Evolutionary conservation across 2,329 filamentous ascomycete genomes (phyloP).

Genomic region (Westerdykella aurantiaca): DNA sequence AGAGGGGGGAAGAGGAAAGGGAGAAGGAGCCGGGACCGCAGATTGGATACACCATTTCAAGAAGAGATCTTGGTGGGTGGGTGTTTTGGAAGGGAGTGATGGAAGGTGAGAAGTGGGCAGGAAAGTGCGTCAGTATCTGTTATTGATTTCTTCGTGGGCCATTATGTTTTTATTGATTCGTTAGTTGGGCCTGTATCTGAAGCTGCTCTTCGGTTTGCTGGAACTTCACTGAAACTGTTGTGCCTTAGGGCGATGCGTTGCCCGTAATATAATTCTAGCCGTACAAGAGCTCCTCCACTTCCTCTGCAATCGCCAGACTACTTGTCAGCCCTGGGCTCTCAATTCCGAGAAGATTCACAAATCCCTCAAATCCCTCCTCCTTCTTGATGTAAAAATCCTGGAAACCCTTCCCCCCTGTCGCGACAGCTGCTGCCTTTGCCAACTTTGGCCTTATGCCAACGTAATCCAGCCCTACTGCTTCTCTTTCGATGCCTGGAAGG

Average conservation of each 20-base stretch:
- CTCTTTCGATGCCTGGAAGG: slow-evolving; percentile 64
- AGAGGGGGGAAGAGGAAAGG: too few species aligned
- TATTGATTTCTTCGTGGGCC: too few species aligned
- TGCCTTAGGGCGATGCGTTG: too few species aligned
- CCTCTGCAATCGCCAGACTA: slow-evolving; percentile 75
- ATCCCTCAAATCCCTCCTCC: slow-evolving; percentile 73
- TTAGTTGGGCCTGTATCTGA: background rate
- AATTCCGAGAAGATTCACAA: slow-evolving; percentile 86
- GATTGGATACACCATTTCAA: too few species aligned
- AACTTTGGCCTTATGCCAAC: slow-evolving; percentile 89
- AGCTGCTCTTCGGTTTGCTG: background rate
- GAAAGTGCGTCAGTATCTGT: too few species aligned
- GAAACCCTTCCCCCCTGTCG: slow-evolving; percentile 58
- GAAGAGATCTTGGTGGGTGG: too few species aligned
- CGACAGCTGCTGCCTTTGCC: slow-evolving; percentile 54
- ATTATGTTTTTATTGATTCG: too few species aligned
- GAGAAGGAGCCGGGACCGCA: too few species aligned
- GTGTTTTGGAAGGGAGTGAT: too few species aligned
- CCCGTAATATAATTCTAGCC: slow-evolving; percentile 6
- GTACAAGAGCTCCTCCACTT: slow-evolving; percentile 58
- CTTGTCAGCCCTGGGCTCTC: slow-evolving; percentile 91
- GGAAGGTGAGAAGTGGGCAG: too few species aligned
- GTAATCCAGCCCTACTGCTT: slow-evolving; percentile 71
- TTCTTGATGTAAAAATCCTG: slow-evolving; percentile 75
- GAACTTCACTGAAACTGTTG: background rate